phyloP scores from a whole-genome alignment of 192 early-diverging fungal genomes.

The Phycomyces nitens region DNA sequence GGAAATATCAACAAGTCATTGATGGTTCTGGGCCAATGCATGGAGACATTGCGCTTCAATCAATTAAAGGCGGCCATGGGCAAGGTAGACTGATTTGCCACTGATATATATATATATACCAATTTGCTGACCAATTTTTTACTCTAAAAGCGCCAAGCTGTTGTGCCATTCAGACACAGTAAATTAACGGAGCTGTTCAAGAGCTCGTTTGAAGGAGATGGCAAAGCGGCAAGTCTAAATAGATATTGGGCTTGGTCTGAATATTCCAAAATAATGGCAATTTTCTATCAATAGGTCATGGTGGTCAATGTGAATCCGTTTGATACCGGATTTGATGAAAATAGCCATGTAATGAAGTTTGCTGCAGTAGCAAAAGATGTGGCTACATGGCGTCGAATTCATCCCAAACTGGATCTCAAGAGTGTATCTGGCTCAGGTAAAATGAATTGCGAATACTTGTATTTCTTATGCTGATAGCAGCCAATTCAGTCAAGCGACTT shows the following conservation, averaged over 20 bases:
- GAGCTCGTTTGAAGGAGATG: slow-evolving; percentile 56
- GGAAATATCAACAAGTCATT: slow-evolving; percentile 68
- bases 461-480: too few relatives aligned
- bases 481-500: too few relatives aligned
- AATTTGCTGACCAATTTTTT: not conserved
- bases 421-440: slow-evolving; percentile 25
- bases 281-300: slow-evolving; percentile 47
- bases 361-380: slow-evolving; percentile 58
- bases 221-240: slow-evolving; percentile 45
- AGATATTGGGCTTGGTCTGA: not conserved
- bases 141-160: slow-evolving; percentile 22
- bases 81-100: slow-evolving; percentile 31
- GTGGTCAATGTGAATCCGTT: slow-evolving; percentile 62
- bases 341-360: slow-evolving; percentile 59
- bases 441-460: not conserved
- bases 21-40: slow-evolving; percentile 69
- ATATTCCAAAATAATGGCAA: too few relatives aligned
- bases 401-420: slow-evolving; percentile 28
- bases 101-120: not conserved
- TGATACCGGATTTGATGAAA: slow-evolving; percentile 52
- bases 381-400: slow-evolving; percentile 39
- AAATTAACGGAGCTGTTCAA: slow-evolving; percentile 69
- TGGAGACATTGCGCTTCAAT: slow-evolving; percentile 61
- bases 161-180: slow-evolving; percentile 64
- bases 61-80: slow-evolving; percentile 25